phyloP scores from a whole-genome alignment of 495 filamentous ascomycete species.

The Penicillium angulare region DNA sequence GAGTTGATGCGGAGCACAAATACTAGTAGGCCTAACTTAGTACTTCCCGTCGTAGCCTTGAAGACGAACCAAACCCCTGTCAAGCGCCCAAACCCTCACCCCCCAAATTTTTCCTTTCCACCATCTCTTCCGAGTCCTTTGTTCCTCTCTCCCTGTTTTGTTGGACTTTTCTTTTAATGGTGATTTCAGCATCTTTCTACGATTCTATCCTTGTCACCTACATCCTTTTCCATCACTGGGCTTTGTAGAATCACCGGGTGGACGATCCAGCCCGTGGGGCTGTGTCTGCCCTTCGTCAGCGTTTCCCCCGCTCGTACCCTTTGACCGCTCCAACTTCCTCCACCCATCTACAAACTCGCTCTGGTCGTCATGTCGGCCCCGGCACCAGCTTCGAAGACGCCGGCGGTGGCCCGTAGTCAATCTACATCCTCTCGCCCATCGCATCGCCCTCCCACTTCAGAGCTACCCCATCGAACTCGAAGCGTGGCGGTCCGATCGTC shows the following conservation, averaged over 20 bases:
- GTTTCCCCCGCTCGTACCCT: constrained; percentile 18
- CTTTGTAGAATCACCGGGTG: background rate
- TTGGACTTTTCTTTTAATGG: background rate
- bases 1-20: too few relatives aligned
- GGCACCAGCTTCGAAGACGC: constrained; percentile 40
- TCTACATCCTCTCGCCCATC: constrained; percentile 55
- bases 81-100: too few relatives aligned
- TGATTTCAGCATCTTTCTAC: too few relatives aligned
- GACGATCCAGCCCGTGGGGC: constrained; percentile 7
- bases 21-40: too few relatives aligned
- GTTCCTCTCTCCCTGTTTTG: too few relatives aligned
- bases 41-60: too few relatives aligned
- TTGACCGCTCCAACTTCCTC: constrained; percentile 25
- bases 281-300: constrained; percentile 10
- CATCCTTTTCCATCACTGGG: background rate
- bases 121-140: too few relatives aligned
- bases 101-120: constrained; percentile 3
- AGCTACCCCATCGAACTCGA: constrained; percentile 57
- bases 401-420: constrained; percentile 51
- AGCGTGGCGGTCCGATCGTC: constrained; percentile 51
- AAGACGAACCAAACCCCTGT: background rate
- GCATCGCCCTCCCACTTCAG: constrained; percentile 37
- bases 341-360: background rate
- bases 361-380: constrained; percentile 51
- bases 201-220: background rate